Conservation (phyloP, 768 basidiomycete genomes). For the Sistotremastrum suecicum region DNA sequence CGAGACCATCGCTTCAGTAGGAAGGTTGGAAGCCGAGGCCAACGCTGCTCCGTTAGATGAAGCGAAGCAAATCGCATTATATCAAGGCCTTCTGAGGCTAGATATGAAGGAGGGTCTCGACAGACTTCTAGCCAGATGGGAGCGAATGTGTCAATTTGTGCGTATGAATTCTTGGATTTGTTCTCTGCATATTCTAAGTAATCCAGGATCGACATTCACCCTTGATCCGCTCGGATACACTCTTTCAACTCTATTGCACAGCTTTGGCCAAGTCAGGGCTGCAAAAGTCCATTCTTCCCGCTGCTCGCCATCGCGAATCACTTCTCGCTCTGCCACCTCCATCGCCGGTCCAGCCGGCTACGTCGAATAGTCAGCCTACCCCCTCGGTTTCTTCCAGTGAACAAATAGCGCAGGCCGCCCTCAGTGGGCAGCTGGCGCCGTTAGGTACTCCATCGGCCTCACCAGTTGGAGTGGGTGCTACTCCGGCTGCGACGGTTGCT, state of each 20-base stretch:
- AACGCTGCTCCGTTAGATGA: slow-evolving; percentile 61
- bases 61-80: slow-evolving; percentile 53
- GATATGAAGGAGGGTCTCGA: slow-evolving; percentile 57
- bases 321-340: slow-evolving; percentile 29
- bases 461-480: slow-evolving; percentile 3
- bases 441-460: slow-evolving; percentile 11
- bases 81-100: slow-evolving; percentile 50
- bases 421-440: slow-evolving; percentile 16
- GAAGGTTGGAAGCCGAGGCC: slow-evolving; percentile 46
- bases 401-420: slow-evolving; percentile 26
- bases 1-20: not conserved
- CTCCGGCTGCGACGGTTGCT: not conserved
- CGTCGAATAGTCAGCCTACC: not conserved
- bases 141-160: slow-evolving; percentile 73
- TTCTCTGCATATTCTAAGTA: slow-evolving; percentile 1
- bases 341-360: slow-evolving; percentile 3
- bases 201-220: slow-evolving; percentile 54
- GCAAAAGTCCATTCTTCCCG: slow-evolving; percentile 40
- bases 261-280: slow-evolving; percentile 48
- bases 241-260: slow-evolving; percentile 65
- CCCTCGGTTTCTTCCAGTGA: slow-evolving; percentile 22
- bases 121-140: slow-evolving; percentile 66
- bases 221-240: slow-evolving; percentile 51
- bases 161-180: slow-evolving; percentile 17
- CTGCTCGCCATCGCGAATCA: slow-evolving; percentile 56